These are phyloP conservation scores for Lepidium didymum DNA, from an alignment of 345 rosid genomes.

Conservation along the genomic window DNA sequence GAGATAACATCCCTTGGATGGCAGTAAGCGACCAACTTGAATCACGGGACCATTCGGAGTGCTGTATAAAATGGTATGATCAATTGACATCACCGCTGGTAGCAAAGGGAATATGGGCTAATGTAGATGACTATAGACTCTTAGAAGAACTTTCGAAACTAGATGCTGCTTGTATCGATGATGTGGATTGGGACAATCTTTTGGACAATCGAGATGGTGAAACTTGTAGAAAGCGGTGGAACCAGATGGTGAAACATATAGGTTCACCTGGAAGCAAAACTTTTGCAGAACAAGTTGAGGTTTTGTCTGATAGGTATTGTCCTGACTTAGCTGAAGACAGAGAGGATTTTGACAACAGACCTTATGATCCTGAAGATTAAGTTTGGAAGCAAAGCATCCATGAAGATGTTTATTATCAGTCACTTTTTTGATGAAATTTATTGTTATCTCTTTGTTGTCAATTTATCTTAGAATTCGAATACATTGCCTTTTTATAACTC, in stretches of 20 bases:
- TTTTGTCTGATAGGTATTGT: constrained; percentile 45
- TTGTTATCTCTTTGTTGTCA: background rate
- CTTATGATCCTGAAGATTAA: constrained; percentile 17
- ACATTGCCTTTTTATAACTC: too few relatives aligned
- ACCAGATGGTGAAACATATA: constrained; percentile 59
- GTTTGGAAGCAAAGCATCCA: background rate
- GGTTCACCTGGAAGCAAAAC: constrained; percentile 34
- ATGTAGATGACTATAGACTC: constrained; percentile 63
- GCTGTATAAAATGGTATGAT: constrained; percentile 65
- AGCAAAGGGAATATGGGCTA: constrained; percentile 56
- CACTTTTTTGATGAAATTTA: background rate
- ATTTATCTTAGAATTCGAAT: too few relatives aligned
- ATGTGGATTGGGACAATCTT: constrained; percentile 76
- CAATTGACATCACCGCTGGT: constrained; percentile 62
- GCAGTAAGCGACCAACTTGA: constrained; percentile 49
- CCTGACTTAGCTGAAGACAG: constrained; percentile 56
- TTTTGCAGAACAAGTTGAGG: constrained; percentile 61
- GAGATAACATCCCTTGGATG: constrained; percentile 71
- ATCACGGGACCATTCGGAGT: constrained; percentile 31
- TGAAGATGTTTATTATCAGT: background rate
- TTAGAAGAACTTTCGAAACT: constrained; percentile 41
- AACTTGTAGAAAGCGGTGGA: constrained; percentile 56
- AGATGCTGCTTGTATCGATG: constrained; percentile 74
- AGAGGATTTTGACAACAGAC: constrained; percentile 45
- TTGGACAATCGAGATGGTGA: constrained; percentile 57